These are phyloP conservation scores for Candida odintsovae DNA, from an alignment of 805 yeast species.

Conservation along the genomic window DNA sequence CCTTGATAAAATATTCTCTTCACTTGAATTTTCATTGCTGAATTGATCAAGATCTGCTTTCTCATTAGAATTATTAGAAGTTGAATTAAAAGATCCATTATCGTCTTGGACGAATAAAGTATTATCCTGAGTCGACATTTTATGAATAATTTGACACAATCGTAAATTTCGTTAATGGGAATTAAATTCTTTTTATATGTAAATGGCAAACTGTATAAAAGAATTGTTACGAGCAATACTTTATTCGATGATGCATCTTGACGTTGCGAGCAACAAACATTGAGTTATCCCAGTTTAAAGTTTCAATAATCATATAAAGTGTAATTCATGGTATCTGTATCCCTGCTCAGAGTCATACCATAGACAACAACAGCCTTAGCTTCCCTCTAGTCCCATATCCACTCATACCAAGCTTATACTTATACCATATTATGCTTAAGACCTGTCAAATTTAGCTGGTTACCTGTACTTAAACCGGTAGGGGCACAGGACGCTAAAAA, in stretches of 20 bases:
- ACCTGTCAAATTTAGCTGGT: too few relatives aligned
- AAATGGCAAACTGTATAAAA: too few relatives aligned
- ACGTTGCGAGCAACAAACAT: neutral
- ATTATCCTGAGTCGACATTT: neutral
- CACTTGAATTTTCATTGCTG: neutral
- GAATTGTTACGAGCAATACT: neutral
- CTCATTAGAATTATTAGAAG: neutral
- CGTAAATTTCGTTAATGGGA: too few relatives aligned
- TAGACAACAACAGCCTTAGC: too few relatives aligned
- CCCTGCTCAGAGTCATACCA: too few relatives aligned
- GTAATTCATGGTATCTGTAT: too few relatives aligned
- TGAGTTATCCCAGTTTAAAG: neutral
- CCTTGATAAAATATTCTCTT: conserved; percentile 40
- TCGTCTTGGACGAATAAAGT: neutral
- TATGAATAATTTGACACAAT: too few relatives aligned
- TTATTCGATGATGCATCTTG: neutral
- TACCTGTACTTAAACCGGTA: neutral
- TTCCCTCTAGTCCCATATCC: too few relatives aligned
- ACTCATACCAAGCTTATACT: too few relatives aligned
- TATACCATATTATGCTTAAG: too few relatives aligned
- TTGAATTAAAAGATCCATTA: neutral
- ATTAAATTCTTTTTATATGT: too few relatives aligned
- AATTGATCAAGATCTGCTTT: neutral
- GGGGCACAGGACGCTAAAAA: neutral
- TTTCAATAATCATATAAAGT: neutral